Evolutionary conservation across 306 rosid species (phyloP), one percentile per base, ranked within the genome.

Genomic region (Casuarina equisetifolia): DNA sequence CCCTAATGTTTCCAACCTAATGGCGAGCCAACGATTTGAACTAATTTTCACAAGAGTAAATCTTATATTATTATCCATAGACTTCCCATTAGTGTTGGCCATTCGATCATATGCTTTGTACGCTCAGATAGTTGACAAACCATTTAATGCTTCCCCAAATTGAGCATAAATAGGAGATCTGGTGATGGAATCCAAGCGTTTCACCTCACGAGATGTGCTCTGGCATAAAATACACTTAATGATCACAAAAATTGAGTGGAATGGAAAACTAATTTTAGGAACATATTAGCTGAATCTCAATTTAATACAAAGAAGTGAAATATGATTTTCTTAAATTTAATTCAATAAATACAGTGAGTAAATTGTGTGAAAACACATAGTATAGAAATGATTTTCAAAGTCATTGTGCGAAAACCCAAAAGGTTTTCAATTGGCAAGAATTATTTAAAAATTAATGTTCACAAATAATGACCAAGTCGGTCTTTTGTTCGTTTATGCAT

Each of bases 91-190:
- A 3, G 89, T 88, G 48, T 55, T 74, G 38, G 93, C 90, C 89
- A 94, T 90, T 88, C 91, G 88, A 74, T 86, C 93, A 83, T 89
- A 90, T 3, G 94, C 94, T 80, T 91, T 88, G 79, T 91, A 94
- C 32, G 94, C 96, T 0, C 98, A 90, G 69, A 94, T 90, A 75
- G 88, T 84, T 42, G 94, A 81, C 73, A 91, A 84, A 70, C 98
- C 98, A 78, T 91, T 91, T 86, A 94, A 63, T 43, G 96, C 84
- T 90, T 94, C 98, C 54, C 97, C 98, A 77, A 94, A 94, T 59
- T 91, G 98, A 38, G 97, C 97, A 75, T 94, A 94, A 81, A 91
- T 85, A 42, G 98, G 98, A 66, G 98, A 94, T 79, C 97, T 89
- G 57, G 91, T 88, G 59, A 91, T 89, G 46, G 97, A 90, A 82